Base-by-base conservation (phyloP, 768 basidiomycete species). In the Termitomyces sp. region DNA sequence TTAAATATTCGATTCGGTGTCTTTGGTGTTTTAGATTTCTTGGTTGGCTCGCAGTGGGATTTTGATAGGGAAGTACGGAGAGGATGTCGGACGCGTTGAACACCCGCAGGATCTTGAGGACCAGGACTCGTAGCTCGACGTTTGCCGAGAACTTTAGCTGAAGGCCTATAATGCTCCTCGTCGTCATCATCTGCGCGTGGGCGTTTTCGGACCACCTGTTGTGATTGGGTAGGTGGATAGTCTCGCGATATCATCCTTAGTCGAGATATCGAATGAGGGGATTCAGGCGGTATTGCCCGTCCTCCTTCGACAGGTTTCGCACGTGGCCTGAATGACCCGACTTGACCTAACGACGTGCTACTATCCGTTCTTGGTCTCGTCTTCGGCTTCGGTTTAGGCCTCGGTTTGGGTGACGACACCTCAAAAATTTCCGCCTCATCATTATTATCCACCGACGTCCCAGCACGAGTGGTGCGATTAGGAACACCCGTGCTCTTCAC, bases 61-160 rank as follows among this genome's bases (percentile, higher is more conserved):
- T 41, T 10, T 5, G 56, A 17, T 7, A 43, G 11, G 17, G 45
- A 35, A 9, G 44, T 37, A 27, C 40, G 35, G 11, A 23, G 17
- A 3, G 23, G 34, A 12, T 9, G 25, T 37, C 9, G 47, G 2
- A 25, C 6, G 9, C 40, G 46, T 41, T 19, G 51, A 34, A 32
- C 23, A 38, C 6, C 21, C 0, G 4, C 42, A 17, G 11, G 5
- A 19, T 44, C 44, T 17, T 21, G 40, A 27, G 1, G 19, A 12
- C 47, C 21, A 2, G 63, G 57, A 34, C 57, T 63, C 21, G 53
- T 34, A 8, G 68, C 71, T 45, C 66, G 65, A 17, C 68, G 69
- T 51, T 74, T 73, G 7, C 72, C 71, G 8, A 70, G 57, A 9
- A 69, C 69, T 47, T 74, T 73, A 25, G 68, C 71, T 0, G 72